Conservation (phyloP, 371 early-diverging fungal species). For the Rhizomucor pusillus region DNA sequence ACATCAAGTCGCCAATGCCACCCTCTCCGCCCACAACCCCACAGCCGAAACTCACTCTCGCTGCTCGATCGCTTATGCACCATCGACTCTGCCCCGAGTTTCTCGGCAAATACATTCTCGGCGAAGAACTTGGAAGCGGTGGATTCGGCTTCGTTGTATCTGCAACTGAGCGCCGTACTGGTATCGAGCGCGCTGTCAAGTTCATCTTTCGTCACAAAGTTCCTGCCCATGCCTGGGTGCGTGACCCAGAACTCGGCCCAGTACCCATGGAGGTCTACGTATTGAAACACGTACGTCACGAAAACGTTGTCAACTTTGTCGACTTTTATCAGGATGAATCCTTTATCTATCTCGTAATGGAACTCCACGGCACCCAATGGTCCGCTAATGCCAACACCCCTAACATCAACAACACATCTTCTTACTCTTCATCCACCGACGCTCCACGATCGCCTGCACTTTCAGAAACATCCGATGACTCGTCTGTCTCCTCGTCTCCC, state of each 20-base stretch:
- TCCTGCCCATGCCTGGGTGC: constrained; percentile 60
- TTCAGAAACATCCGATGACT: constrained; percentile 30
- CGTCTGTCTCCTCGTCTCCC: constrained; percentile 20
- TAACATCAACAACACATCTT: background rate
- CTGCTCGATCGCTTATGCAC: constrained; percentile 45
- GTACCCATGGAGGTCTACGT: constrained; percentile 79
- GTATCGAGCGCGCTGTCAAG: constrained; percentile 75
- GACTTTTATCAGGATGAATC: constrained; percentile 65
- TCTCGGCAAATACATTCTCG: constrained; percentile 48
- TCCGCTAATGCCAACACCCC: background rate
- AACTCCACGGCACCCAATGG: constrained; percentile 79
- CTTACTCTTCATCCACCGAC: background rate
- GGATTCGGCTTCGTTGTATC: constrained; percentile 80
- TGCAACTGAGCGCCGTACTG: constrained; percentile 52
- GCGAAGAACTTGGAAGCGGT: constrained; percentile 75
- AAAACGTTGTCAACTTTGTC: constrained; percentile 67
- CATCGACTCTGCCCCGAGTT: constrained; percentile 51
- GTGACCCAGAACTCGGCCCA: constrained; percentile 58
- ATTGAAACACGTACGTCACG: constrained; percentile 65
- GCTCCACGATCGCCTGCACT: constrained; percentile 26
- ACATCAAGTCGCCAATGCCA: constrained; percentile 8
- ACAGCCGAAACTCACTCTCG: constrained; percentile 25
- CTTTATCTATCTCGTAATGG: constrained; percentile 76
- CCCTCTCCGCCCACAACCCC: constrained; percentile 30
- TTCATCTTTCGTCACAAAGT: constrained; percentile 71